Evolutionary conservation across 2,329 filamentous ascomycete species (phyloP).

Genomic region (Akanthomyces uredinophilus): DNA sequence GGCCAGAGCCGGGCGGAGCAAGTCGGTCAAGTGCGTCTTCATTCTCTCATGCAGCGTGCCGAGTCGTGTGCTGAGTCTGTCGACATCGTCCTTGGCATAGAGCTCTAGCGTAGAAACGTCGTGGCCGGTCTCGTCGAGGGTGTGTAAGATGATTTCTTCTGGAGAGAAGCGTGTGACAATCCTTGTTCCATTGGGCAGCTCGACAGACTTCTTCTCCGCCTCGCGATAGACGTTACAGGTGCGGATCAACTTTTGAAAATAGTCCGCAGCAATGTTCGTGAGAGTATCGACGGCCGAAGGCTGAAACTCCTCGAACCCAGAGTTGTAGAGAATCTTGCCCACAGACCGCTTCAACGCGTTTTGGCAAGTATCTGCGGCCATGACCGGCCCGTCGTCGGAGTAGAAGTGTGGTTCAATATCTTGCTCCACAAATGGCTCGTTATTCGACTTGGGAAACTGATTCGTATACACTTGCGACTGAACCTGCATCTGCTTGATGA

Average conservation of each 20-base stretch:
- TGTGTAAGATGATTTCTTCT: constrained; percentile 84
- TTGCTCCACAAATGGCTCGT: constrained; percentile 78
- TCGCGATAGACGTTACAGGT: constrained; percentile 81
- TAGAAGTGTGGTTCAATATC: constrained; percentile 88
- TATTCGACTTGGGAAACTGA: constrained; percentile 95
- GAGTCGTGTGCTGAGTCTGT: constrained; percentile 75
- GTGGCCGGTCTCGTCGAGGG: constrained; percentile 75
- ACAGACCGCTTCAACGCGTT: constrained; percentile 85
- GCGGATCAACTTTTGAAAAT: constrained; percentile 76
- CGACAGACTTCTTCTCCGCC: constrained; percentile 65
- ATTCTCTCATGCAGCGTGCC: constrained; percentile 86
- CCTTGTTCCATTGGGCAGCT: constrained; percentile 36
- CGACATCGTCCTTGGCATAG: constrained; percentile 92
- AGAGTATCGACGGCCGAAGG: constrained; percentile 87
- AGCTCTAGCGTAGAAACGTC: constrained; percentile 75
- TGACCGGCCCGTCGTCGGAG: constrained; percentile 81
- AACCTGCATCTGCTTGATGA: constrained; percentile 99
- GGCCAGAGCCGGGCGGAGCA: constrained; percentile 81
- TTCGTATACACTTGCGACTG: constrained; percentile 98
- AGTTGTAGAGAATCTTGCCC: constrained; percentile 91
- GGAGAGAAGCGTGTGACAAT: constrained; percentile 65
- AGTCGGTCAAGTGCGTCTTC: constrained; percentile 86
- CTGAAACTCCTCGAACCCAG: constrained; percentile 95
- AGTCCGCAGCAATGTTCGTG: constrained; percentile 84
- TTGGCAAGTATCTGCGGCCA: constrained; percentile 76